Evolutionary conservation across 2,329 filamentous ascomycete genomes (phyloP), one percentile per base, ranked within the genome.

Genomic region (Emmonsiellopsis sp.): DNA sequence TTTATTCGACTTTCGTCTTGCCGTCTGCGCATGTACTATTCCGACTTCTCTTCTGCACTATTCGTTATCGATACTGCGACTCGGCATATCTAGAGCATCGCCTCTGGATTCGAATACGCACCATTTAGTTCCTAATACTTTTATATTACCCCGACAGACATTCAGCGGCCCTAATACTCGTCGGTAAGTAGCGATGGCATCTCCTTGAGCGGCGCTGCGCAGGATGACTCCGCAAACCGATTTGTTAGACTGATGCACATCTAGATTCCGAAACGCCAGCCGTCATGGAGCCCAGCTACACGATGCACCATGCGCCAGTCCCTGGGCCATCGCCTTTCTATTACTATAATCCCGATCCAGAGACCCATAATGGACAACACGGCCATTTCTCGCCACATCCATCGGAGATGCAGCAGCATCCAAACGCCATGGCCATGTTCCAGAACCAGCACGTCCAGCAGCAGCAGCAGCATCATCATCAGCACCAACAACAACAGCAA

Each of bases 261-360:
- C 15, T 34, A 41, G 38, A 41, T 16, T 41, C 34, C 7, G 34
- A 50, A 5, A 50, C 26, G 8, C 20, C n/a, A 15, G 15, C 34
- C n/a, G 75, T 20, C 49, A 89, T 89, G 86, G 85, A 88, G 66
- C 71, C 80, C 72, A 64, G 82, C 79, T 79, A 79, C 64, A 67
- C 73, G 58, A 73, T 76, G 64, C 72, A 73, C 66, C 67, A 72
- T 55, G 59, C 73, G 61, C 71, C 74, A 83, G 40, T 51, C 15
- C 20, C 49, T 20, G 49, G 79, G 57, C 85, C 87, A 73, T 81
- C 84, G 60, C 77, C 87, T 55, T 94, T 90, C 78, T 91, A 87
- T 80, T 93, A 91, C 79, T 95, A 92, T 77, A 85, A 83, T 65
- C 83, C 86, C 60, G 87, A 93, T 62, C 79, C 85, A 59, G 84